Evolutionary conservation across 768 basidiomycete genomes (phyloP).

Genomic region (Phallus indusiatus): DNA sequence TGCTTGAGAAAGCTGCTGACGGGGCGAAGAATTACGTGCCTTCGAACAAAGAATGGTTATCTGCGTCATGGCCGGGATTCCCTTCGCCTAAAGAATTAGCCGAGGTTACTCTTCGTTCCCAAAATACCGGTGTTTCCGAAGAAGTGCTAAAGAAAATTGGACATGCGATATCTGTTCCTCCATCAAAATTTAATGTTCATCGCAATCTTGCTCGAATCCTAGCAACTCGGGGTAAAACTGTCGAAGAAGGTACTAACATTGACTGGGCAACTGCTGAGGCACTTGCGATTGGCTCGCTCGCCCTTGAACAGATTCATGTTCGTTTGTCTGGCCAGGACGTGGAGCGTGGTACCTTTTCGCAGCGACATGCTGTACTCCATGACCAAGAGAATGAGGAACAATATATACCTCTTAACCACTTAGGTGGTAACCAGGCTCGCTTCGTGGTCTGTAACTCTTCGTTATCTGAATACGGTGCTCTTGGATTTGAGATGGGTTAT

Average conservation of each 20-base stretch:
- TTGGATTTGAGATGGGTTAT: conserved; percentile 97
- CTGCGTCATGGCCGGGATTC: conserved; percentile 97
- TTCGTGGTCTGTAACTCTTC: conserved; percentile 97
- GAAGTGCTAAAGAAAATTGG: conserved; percentile 77
- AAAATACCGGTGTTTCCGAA: conserved; percentile 71
- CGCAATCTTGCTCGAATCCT: conserved; percentile 93
- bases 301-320: conserved; percentile 88
- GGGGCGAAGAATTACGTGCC: conserved; percentile 94
- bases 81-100: conserved; percentile 94
- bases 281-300: conserved; percentile 88
- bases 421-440: conserved; percentile 78
- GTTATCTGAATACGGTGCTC: conserved; percentile 86
- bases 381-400: conserved; percentile 90
- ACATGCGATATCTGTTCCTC: conserved; percentile 78
- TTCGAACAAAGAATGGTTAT: conserved; percentile 93
- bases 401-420: conserved; percentile 82
- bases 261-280: conserved; percentile 99
- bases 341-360: conserved; percentile 97
- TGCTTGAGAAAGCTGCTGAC: conserved; percentile 94
- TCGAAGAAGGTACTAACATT: conserved; percentile 85
- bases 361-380: conserved; percentile 94
- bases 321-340: conserved; percentile 97
- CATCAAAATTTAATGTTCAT: conserved; percentile 78
- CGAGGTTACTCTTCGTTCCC: conserved; percentile 85
- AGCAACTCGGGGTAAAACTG: conserved; percentile 73